phyloP scores from a whole-genome alignment of 1,139 yeast species.

The Scheffersomyces segobiensis region DNA sequence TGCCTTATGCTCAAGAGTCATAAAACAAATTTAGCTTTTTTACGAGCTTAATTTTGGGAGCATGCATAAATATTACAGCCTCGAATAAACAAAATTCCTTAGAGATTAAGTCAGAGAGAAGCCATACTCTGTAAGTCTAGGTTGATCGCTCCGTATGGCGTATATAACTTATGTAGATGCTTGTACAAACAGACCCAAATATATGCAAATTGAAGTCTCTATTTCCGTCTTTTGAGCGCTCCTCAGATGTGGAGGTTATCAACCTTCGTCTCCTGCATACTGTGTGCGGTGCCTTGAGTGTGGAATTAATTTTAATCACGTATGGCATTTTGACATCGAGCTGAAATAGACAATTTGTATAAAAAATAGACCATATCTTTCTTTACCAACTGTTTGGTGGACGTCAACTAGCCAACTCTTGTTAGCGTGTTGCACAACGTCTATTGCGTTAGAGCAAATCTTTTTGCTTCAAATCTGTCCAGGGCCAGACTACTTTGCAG shows the following conservation, averaged over 20 bases:
- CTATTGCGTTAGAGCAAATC: not conserved
- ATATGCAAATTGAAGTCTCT: too few relatives aligned
- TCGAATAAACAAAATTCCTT: not conserved
- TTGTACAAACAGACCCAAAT: too few relatives aligned
- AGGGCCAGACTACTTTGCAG: not conserved
- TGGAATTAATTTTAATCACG: not conserved
- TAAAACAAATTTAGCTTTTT: not conserved
- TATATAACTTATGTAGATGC: too few relatives aligned
- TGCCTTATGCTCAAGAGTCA: not conserved
- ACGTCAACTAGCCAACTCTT: not conserved
- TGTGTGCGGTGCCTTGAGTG: not conserved
- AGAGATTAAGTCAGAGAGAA: not conserved
- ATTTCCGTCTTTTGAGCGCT: too few relatives aligned
- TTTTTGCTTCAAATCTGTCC: not conserved
- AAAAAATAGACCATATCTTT: not conserved
- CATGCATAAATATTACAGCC: not conserved
- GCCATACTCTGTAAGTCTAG: too few relatives aligned
- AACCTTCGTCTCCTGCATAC: not conserved
- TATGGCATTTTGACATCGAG: not conserved
- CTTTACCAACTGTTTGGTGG: not conserved
- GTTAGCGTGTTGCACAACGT: not conserved
- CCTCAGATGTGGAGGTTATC: not conserved
- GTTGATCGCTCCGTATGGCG: too few relatives aligned
- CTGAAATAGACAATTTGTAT: not conserved
- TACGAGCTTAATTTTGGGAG: not conserved